Conservation (phyloP, 2,329 filamentous ascomycete species). For the Ophiocordyceps australis region DNA sequence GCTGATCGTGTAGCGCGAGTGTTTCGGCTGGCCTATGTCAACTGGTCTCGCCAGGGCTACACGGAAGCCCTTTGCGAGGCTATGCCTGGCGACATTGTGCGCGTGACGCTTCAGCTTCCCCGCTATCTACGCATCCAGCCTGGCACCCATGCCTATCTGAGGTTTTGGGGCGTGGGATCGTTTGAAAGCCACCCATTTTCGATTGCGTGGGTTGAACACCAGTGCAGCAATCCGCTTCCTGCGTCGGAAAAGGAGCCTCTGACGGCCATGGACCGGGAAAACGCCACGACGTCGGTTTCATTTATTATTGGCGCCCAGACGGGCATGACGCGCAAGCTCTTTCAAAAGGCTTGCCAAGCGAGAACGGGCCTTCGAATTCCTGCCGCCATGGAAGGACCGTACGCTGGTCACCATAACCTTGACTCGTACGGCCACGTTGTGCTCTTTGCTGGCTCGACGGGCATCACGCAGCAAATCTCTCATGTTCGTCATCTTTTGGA, state of each 20-base stretch:
- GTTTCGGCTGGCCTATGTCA: constrained; percentile 44
- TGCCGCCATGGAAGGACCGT: constrained; percentile 79
- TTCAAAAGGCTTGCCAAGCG: constrained; percentile 43
- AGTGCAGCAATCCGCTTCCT: constrained; percentile 18
- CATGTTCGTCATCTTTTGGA: constrained; percentile 64
- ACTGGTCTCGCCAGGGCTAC: constrained; percentile 38
- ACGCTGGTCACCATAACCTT: constrained; percentile 66
- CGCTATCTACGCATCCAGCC: constrained; percentile 47
- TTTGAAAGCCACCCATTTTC: constrained; percentile 71
- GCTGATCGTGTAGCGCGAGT: constrained; percentile 50
- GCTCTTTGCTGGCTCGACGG: constrained; percentile 81
- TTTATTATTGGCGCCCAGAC: constrained; percentile 78
- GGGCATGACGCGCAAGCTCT: constrained; percentile 73
- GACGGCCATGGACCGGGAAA: constrained; percentile 18
- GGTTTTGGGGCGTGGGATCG: constrained; percentile 43
- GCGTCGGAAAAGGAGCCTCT: constrained; percentile 21
- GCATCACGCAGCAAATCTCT: constrained; percentile 88
- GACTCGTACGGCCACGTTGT: constrained; percentile 85
- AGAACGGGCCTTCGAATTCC: constrained; percentile 38
- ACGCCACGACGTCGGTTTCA: constrained; percentile 41
- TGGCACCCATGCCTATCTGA: constrained; percentile 59
- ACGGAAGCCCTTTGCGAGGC: constrained; percentile 50
- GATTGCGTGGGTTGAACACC: constrained; percentile 53
- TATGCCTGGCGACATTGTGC: constrained; percentile 49
- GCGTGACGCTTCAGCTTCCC: constrained; percentile 52